Evolutionary conservation across 345 rosid genomes (phyloP).

Genomic region (Populus nigra): DNA sequence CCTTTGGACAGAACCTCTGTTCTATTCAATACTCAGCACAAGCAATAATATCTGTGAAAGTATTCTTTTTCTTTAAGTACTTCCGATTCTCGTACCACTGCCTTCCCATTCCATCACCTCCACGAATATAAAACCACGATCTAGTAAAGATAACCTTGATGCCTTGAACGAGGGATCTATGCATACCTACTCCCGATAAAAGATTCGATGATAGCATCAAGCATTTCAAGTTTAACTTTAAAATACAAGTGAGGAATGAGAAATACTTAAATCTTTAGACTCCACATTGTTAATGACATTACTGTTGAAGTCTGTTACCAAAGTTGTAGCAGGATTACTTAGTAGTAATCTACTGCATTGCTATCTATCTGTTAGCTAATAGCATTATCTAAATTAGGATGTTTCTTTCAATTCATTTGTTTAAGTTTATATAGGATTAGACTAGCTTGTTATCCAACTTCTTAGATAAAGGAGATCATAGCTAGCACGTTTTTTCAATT

Average conservation of each 20-base stretch:
- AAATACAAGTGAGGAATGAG: background rate
- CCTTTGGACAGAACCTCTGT: constrained; percentile 64
- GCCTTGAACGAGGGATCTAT: constrained; percentile 69
- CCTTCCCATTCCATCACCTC: constrained; percentile 99
- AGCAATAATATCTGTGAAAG: constrained; percentile 80
- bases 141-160: constrained; percentile 76
- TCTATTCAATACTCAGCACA: constrained; percentile 77
- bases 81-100: constrained; percentile 97
- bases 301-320: no score
- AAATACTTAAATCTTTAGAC: background rate
- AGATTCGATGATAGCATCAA: background rate
- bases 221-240: constrained; percentile 1
- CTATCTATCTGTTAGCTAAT: no score
- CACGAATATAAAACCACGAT: constrained; percentile 92
- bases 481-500: no score
- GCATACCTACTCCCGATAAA: constrained; percentile 42
- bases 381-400: no score
- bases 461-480: no score
- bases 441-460: no score
- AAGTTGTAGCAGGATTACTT: no score
- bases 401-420: no score
- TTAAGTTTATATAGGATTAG: no score
- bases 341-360: no score
- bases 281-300: background rate
- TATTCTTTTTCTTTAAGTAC: constrained; percentile 71